Percentiles rank a stretch among this genome's conserved stretches.
Conservation (phyloP, 2,329 filamentous ascomycete genomes). For the Didymella glomerata region DNA sequence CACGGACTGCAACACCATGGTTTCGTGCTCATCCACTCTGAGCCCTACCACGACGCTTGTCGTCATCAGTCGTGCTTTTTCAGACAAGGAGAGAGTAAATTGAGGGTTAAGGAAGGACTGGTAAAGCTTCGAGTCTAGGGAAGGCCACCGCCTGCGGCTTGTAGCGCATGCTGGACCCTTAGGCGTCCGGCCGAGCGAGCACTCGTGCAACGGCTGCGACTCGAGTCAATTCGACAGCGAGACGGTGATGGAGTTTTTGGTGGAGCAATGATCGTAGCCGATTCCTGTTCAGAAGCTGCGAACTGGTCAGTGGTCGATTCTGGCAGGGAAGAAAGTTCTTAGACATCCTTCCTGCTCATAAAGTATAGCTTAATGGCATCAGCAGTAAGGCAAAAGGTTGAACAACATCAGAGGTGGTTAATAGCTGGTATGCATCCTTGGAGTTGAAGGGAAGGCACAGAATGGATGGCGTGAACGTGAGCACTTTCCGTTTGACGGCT, state of each 20-base stretch:
- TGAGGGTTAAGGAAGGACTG: background rate
- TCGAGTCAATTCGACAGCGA: background rate
- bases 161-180: slow-evolving; percentile 4
- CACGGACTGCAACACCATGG: slow-evolving; percentile 22
- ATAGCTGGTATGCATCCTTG: too few relatives aligned
- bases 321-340: background rate
- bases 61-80: background rate
- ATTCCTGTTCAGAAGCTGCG: background rate
- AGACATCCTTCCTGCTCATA: too few relatives aligned
- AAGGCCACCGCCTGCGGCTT: background rate
- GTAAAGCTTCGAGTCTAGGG: background rate
- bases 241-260: background rate
- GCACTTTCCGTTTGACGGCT: background rate
- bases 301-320: background rate
- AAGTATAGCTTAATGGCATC: background rate
- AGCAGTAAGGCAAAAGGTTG: background rate
- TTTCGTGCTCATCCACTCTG: slow-evolving; percentile 5
- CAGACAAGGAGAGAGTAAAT: background rate
- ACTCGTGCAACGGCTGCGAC: background rate
- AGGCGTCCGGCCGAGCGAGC: background rate
- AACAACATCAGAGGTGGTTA: background rate
- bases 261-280: background rate
- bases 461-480: background rate
- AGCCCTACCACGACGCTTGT: background rate
- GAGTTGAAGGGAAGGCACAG: background rate